phyloP scores from a whole-genome alignment of 2,329 filamentous ascomycete genomes.

The Xylaria polymorpha region DNA sequence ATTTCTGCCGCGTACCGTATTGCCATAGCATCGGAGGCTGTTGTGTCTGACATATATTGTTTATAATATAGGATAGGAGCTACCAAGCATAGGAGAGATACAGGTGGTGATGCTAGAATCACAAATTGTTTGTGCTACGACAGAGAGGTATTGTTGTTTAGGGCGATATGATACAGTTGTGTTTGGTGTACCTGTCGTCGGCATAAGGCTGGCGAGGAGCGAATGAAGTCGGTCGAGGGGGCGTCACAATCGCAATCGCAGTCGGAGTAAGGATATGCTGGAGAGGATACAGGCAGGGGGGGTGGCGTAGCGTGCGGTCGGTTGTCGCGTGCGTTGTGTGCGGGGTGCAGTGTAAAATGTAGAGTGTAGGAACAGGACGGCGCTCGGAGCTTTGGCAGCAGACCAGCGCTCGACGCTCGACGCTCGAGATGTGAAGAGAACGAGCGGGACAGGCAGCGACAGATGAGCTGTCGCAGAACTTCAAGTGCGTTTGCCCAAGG shows the following conservation, averaged over 20 bases:
- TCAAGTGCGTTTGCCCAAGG: background rate
- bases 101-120: background rate
- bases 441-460: too few species aligned
- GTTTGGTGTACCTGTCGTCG: constrained; percentile 10
- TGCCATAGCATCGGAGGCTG: constrained; percentile 57
- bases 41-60: constrained; percentile 29
- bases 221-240: constrained; percentile 11
- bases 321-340: constrained; percentile 28
- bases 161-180: background rate
- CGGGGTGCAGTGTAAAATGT: constrained; percentile 22
- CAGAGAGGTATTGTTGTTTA: background rate
- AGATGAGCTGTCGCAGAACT: constrained; percentile 13
- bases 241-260: constrained; percentile 20
- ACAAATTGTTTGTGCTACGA: background rate
- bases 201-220: constrained; percentile 11
- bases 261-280: constrained; percentile 22
- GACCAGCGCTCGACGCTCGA: constrained; percentile 21
- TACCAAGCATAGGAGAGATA: constrained; percentile 20
- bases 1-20: constrained; percentile 80
- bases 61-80: constrained; percentile 21
- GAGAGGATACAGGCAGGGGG: background rate
- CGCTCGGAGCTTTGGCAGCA: background rate
- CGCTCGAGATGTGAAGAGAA: constrained; percentile 12
- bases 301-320: constrained; percentile 15
- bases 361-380: constrained; percentile 11